Evolutionary conservation across 306 rosid genomes (phyloP).

Genomic region (Gastrolobium bilobum): DNA sequence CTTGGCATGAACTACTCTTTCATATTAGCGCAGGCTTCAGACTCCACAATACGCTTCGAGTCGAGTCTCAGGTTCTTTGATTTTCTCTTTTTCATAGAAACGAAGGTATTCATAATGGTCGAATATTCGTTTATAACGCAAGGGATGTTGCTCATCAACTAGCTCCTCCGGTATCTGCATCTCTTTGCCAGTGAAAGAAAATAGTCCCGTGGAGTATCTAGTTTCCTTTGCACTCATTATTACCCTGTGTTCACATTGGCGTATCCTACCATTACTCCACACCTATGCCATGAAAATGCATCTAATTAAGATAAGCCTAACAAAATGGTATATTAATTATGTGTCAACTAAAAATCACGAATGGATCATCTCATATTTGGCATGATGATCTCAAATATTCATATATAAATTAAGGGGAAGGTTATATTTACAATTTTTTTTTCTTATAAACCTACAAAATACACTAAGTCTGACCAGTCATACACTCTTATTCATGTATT

Average conservation of each 20-base stretch:
- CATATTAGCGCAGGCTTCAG: background rate
- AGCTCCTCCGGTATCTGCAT: constrained; percentile 47
- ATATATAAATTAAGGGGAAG: too few species aligned
- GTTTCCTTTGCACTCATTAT: constrained; percentile 46
- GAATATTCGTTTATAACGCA: constrained; percentile 51
- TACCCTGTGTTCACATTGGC: constrained; percentile 54
- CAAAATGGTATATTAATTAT: background rate
- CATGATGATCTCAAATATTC: too few species aligned
- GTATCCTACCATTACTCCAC: constrained; percentile 58
- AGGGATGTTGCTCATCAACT: constrained; percentile 49
- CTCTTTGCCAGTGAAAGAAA: constrained; percentile 36
- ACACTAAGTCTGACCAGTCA: too few species aligned
- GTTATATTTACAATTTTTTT: too few species aligned
- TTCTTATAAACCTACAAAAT: too few species aligned
- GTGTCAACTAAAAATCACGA: background rate
- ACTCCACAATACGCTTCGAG: constrained; percentile 52
- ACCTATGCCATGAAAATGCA: constrained; percentile 34
- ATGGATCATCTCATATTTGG: too few species aligned
- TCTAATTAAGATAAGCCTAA: background rate
- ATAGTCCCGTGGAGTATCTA: constrained; percentile 54
- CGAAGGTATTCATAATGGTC: constrained; percentile 50
- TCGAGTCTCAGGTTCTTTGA: constrained; percentile 26
- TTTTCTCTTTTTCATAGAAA: constrained; percentile 41
- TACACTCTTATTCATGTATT: too few species aligned
- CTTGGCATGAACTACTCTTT: background rate